Evolutionary conservation across 192 early-diverging fungal genomes (phyloP), one percentile per base, ranked within the genome.

Genomic region (Irineochytrium annulatum): DNA sequence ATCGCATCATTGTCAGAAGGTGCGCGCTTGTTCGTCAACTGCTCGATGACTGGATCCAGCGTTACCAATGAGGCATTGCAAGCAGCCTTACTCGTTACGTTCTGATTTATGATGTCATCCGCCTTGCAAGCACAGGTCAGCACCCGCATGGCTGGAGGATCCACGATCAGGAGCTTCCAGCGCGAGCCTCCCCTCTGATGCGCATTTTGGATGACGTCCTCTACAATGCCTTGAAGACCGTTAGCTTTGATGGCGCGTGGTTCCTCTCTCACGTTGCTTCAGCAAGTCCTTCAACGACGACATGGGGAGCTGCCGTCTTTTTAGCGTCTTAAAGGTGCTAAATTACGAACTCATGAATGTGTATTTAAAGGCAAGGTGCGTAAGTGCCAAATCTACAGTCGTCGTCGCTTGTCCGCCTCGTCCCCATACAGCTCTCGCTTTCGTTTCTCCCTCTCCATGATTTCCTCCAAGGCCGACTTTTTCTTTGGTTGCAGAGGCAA

Each of bases 401-500:
- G n/a, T n/a, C n/a, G n/a, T n/a, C n/a, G n/a, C n/a, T n/a, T n/a
- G n/a, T n/a, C n/a, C n/a, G n/a, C n/a, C n/a, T 41, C n/a, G n/a
- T 41, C n/a, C 37, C 39, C 37, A 20, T 24, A 43, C 1, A 39
- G 20, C 41, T 43, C 41, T 37, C 58, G 26, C 31, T 62, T 69
- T 27, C 56, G 20, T 29, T 59, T 67, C 31, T 87, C 86, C 27
- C 75, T 72, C 26, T 74, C 70, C 32, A 87, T 83, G 34, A 87
- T 87, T 39, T 83, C 69, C 43, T 87, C 84, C 65, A 82, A 74
- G 0, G 83, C 83, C 11, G 82, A 76, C 29, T 80, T 41, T 62
- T 87, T 87, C 49, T 77, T 80, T 27, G 54, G 55, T n/a, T 66
- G 59, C 20, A 65, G 32, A 1, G 59, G 57, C 35, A 39, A 22